Evolutionary conservation across 2,329 filamentous ascomycete species (phyloP).

Genomic region (Tolypocladium tundrense): DNA sequence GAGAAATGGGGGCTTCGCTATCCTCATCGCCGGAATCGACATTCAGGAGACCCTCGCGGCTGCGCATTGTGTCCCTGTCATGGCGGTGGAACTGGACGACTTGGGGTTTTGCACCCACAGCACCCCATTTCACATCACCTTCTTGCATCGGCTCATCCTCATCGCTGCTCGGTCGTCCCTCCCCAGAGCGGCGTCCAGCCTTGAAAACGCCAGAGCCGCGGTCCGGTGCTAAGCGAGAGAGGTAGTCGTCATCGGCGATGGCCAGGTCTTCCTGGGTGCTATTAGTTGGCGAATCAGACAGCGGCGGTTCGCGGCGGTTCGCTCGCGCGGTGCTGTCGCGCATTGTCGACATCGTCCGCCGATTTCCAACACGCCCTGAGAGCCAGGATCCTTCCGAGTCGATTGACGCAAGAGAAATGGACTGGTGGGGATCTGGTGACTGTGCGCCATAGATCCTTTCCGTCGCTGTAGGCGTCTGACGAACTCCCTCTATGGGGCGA

Average conservation of each 20-base stretch:
- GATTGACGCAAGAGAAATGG: constrained; percentile 83
- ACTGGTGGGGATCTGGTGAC: constrained; percentile 55
- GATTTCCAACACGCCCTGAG: constrained; percentile 56
- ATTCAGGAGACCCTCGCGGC: constrained; percentile 41
- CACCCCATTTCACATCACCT: constrained; percentile 41
- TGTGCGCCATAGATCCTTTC: constrained; percentile 14
- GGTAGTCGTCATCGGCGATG: constrained; percentile 60
- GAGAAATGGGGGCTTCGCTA: constrained; percentile 13
- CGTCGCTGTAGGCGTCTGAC: constrained; percentile 10
- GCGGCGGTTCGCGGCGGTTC: constrained; percentile 16
- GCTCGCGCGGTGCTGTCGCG: constrained; percentile 25
- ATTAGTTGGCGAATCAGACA: constrained; percentile 30
- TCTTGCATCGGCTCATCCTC: constrained; percentile 38
- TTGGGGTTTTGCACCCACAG: constrained; percentile 33
- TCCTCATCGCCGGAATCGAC: constrained; percentile 23
- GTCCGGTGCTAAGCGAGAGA: constrained; percentile 36
- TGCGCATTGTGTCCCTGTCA: constrained; percentile 36
- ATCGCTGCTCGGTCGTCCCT: constrained; percentile 47
- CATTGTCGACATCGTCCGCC: constrained; percentile 34
- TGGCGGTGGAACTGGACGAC: constrained; percentile 48
- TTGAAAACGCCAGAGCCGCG: constrained; percentile 14
- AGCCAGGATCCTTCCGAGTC: constrained; percentile 97
- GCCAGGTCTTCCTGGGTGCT: constrained; percentile 55
- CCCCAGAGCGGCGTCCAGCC: constrained; percentile 33
- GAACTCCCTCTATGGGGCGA: constrained; percentile 22